Base-by-base conservation (phyloP, 2,329 filamentous ascomycete species). In the Cryphonectria naterciae region DNA sequence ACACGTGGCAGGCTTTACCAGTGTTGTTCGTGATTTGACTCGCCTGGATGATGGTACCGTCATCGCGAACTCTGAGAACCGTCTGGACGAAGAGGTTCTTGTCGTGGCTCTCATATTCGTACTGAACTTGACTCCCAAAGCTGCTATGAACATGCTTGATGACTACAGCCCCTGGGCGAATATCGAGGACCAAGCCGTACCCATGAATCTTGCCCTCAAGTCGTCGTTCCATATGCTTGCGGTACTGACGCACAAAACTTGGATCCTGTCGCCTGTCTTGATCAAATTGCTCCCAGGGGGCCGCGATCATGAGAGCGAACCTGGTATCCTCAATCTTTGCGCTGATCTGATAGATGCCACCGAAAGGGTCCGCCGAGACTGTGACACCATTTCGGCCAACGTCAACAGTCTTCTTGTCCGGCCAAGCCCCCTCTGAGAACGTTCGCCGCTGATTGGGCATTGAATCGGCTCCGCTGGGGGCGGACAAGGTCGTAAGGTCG, bases 221-320 rank as follows among this genome's bases (percentile, higher is more conserved):
- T 17, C 66, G 62, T 4, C 72, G 64, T 28, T 74, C 73, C 63
- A 74, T 69, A 1, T 67, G 64, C 28, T 64, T 72, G 25, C 75
- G 72, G 66, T 75, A 76, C 22, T 15, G 39, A 1, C 74, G 70
- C 25, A 76, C 74, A 10, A 72, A 71, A 1, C 15, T 19, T 22
- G 68, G 75, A 37, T 73, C 61, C 39, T 52, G 65, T 22, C 74
- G 73, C 28, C 61, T 52, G 1, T 15, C 2, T 5, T 72, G 68
- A 64, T 75, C 73, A 25, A 76, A 76, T 43, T 76, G 75, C 13
- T 43, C 69, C 71, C 70, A 76, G 2, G 73, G 74, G 1, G 65
- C 70, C 3, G 74, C 74, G 4, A 74, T 68, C 63, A 74, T 74
- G 64, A 76, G 69, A 1, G 73, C 74, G 22, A 71, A 74, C 11